Evolutionary conservation across 1,284 basidiomycete species (phyloP).

Genomic region (Stygiomarasmius scandens): DNA sequence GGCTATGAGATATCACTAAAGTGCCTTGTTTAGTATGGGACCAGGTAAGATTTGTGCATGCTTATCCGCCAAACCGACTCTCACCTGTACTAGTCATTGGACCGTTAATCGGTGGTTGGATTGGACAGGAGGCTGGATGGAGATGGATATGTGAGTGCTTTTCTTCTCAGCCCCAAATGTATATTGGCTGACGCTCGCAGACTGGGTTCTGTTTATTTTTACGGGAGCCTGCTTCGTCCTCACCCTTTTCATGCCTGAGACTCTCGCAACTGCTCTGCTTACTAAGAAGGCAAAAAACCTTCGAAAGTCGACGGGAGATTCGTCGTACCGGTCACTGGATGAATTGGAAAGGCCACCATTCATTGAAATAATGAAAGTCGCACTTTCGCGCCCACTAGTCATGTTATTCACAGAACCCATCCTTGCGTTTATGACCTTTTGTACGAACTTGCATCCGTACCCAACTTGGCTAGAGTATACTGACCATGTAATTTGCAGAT

Average conservation of each 20-base stretch:
- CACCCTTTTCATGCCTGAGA: conserved; percentile 63
- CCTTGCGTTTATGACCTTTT: conserved; percentile 47
- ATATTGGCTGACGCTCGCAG: conserved; percentile 16
- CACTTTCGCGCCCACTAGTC: conserved; percentile 42
- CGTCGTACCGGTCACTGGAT: conserved; percentile 33
- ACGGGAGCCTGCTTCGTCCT: conserved; percentile 45
- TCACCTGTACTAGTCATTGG: conserved; percentile 24
- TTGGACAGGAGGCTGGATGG: conserved; percentile 44
- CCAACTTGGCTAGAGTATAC: background rate
- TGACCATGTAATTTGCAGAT: conserved; percentile 24
- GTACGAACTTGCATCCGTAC: conserved; percentile 24
- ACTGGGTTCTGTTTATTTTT: conserved; percentile 65
- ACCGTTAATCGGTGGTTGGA: conserved; percentile 58
- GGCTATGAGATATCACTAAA: background rate
- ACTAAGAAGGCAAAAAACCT: conserved; percentile 35
- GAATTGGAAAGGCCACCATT: conserved; percentile 37
- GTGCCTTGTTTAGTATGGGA: conserved; percentile 36
- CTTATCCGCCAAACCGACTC: background rate
- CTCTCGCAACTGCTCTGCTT: conserved; percentile 53
- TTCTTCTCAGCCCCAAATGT: no score
- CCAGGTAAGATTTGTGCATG: conserved; percentile 35
- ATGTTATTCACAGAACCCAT: conserved; percentile 47
- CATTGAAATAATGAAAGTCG: conserved; percentile 31
- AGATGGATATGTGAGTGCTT: conserved; percentile 50
- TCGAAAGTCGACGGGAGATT: conserved; percentile 37